Base-by-base conservation (phyloP, 495 filamentous ascomycete genomes). In the Penicillium cosmopolitanum region DNA sequence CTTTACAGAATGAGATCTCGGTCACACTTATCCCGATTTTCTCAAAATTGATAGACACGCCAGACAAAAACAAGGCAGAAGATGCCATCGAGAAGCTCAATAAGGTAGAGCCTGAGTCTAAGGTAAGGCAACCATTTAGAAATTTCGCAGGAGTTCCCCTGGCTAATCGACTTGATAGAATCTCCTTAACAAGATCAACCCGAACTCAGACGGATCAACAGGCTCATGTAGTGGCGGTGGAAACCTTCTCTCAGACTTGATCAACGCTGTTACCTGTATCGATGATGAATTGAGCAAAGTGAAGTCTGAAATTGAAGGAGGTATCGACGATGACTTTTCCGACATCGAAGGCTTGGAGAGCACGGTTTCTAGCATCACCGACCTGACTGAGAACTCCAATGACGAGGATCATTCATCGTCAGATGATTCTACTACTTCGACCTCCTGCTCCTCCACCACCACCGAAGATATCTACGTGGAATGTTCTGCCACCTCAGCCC, bases 1-100 rank as follows among this genome's bases (percentile, higher is more conserved):
- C 53, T 16, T 19, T 55, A 12, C 53, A 47, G 11, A 47, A 55
- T 25, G 40, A 55, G 23, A 47, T 55, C 19, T 55, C 36, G 5
- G 53, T 25, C 40, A 55, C 53, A 16, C 23, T 55, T 8, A 47
- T 55, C 34, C 53, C 53, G 4, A 25, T 44, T 33, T 6, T 55
- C 18, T 19, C 23, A 18, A 33, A 33, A 16, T 40, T 55, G 36
- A 31, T 47, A 2, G 40, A 55, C n/a, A 35, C 19, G 2, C 53
- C 53, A 7, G 40, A 55, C 15, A 47, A 55, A 10, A 19, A 55
- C 5, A 55, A 55, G 23, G 40, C 38, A 18, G 1, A 55, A 11
- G 31, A 47, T 44, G 40, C 25, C 12, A 44, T 55, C 31, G 53
- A 55, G 12, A 31, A 55, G 15, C 19, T 55, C 6, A 16, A 55